Evolutionary conservation across 495 filamentous ascomycete genomes (phyloP), one percentile per base, ranked within the genome.

Genomic region (Melanomma pulvis-pyrius): DNA sequence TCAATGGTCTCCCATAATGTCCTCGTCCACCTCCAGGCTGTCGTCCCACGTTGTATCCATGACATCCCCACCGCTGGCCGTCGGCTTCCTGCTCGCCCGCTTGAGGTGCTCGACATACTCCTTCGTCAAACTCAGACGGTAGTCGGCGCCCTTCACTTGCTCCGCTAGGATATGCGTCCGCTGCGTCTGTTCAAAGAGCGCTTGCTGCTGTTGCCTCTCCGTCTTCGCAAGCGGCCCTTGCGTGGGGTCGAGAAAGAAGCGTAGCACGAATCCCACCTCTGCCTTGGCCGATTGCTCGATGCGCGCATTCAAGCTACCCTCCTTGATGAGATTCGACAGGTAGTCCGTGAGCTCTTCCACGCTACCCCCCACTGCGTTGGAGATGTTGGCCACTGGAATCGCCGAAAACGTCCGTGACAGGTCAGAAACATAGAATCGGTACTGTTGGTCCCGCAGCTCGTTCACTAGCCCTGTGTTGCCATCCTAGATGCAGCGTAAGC

Each of bases 401-500:
- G 77, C 75, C 2, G 73, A 71, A 59, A 72, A 79, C 0, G 71
- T 79, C 52, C 69, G 65, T 19, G 69, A 59, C 17, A 79, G 71
- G 39, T 73, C 71, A 25, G 78, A 63, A 32, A 87, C 68, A 21
- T 78, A 77, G 47, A 78, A 81, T 13, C 75, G 74, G n/a, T 79
- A 71, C 61, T 82, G 82, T 15, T 80, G 79, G 24, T 77, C 67
- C n/a, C 79, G 34, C 1, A 86, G 78, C 65, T 86, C 81, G 17
- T 73, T 72, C 19, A 88, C 79, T 4, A 88, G 79, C 17, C 85
- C 83, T 5, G 69, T 65, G 64, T 89, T 89, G 21, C 80, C 80
- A 68, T 86, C 77, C 91, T 67, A 53, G 11, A 30, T 47, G 7
- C 17, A 30, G 39, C 30, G 56, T 67, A 30, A 66, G 56, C 56